Evolutionary conservation across 768 basidiomycete genomes (phyloP).

Genomic region (Cystofilobasidium capitatum): DNA sequence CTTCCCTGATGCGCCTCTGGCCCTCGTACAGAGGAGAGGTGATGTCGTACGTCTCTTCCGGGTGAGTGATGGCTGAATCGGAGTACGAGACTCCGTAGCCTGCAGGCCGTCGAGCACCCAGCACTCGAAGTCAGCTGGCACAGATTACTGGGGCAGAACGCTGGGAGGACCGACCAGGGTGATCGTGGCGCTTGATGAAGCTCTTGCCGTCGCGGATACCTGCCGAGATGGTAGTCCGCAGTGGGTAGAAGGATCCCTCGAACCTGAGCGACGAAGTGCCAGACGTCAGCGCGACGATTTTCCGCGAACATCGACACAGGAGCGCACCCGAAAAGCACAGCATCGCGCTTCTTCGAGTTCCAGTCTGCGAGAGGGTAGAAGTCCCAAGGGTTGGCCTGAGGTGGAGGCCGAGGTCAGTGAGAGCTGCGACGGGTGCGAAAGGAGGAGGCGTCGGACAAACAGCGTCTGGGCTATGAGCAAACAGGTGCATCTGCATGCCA

Average conservation of each 20-base stretch:
- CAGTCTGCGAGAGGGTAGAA: slow-evolving; percentile 24
- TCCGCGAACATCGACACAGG: too few species aligned
- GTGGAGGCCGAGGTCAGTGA: too few species aligned
- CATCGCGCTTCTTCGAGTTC: slow-evolving; percentile 13
- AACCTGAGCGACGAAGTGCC: background rate
- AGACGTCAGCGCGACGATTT: too few species aligned
- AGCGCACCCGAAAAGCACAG: slow-evolving; percentile 19
- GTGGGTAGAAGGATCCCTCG: slow-evolving; percentile 22
- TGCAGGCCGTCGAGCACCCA: background rate
- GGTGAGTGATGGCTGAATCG: slow-evolving; percentile 6
- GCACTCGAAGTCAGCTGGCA: background rate
- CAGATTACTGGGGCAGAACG: background rate
- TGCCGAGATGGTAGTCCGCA: slow-evolving; percentile 12
- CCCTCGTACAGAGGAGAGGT: slow-evolving; percentile 6
- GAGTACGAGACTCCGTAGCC: slow-evolving; percentile 24
- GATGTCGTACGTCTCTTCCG: slow-evolving; percentile 6
- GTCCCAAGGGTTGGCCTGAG: slow-evolving; percentile 19
- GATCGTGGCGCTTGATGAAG: slow-evolving; percentile 3
- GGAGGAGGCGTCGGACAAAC: background rate
- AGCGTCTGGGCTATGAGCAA: slow-evolving; percentile 23
- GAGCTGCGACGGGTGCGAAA: background rate
- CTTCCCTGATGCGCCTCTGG: slow-evolving; percentile 16
- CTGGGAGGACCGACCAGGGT: slow-evolving; percentile 16
- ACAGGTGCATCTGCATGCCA: slow-evolving; percentile 24
- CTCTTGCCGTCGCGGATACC: slow-evolving; percentile 11